Base-by-base conservation (phyloP, 495 filamentous ascomycete genomes). In the Letharia lupina region DNA sequence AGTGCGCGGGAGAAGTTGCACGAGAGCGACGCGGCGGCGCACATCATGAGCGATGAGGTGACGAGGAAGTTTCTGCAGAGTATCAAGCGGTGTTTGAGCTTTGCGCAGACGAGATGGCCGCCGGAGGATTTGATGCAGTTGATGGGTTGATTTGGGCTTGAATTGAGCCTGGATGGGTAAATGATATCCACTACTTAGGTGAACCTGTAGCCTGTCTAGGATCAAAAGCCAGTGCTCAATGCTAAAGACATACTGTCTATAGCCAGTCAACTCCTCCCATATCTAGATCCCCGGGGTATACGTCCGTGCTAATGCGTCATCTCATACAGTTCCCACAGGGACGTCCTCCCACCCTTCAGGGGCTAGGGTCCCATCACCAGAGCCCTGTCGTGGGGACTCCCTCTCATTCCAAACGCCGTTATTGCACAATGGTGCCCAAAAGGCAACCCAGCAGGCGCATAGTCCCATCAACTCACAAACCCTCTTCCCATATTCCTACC, bases 1-100 rank as follows among this genome's bases (percentile, higher is more conserved):
- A 91, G 87, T 57, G 93, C 94, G 9, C 84, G 94, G 47, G 94
- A 98, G 77, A 98, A 98, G 78, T 80, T 98, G 58, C 93, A 98
- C 73, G 84, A 93, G 75, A 84, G 84, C 67, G 92, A 90, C 69
- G 88, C 92, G 16, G 84, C 91, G 67, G 94, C 93, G 9, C 95
- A 98, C 76, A 96, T 98, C 72, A 91, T 98, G 85, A 92, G 91
- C 67, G 93, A 98, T 74, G 94, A 98, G 79, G 84, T 87, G 40
- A 98, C 94, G 60, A 81, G 94, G 67, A 98, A 98, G 80, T 96
- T 91, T 69, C 75, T 98, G 67, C 94, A 98, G 79, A 96, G 94
- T 71, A 98, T 98, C 74, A 98, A 98, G 81, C 81, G 94, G 61
- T 98, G 93, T 74, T 76, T 98, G 70, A 96, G 91, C 68, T 98